Conservation (phyloP, 2,329 filamentous ascomycete species). For the Lasiodiplodia sp. region DNA sequence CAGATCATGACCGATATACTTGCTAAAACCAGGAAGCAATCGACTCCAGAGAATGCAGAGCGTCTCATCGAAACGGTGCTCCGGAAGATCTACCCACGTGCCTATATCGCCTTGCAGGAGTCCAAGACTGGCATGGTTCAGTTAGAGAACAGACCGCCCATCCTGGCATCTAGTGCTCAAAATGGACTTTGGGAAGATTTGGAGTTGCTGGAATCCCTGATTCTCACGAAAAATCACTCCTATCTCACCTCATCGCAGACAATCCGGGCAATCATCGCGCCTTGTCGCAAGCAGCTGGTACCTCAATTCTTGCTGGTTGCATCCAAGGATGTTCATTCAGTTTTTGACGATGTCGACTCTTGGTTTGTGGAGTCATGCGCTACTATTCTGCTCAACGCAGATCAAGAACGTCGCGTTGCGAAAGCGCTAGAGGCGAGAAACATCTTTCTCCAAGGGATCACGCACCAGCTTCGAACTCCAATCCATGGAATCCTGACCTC, state of each 20-base stretch:
- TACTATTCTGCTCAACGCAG: constrained; percentile 46
- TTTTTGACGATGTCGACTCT: constrained; percentile 57
- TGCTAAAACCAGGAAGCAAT: neutral
- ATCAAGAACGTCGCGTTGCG: constrained; percentile 48
- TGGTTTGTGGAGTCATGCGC: constrained; percentile 56
- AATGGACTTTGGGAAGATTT: constrained; percentile 56
- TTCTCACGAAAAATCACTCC: constrained; percentile 47
- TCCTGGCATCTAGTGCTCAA: constrained; percentile 43
- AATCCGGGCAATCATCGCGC: constrained; percentile 49
- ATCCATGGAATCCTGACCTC: constrained; percentile 57
- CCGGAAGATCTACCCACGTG: constrained; percentile 44
- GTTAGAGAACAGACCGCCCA: constrained; percentile 38
- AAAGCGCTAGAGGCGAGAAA: constrained; percentile 56
- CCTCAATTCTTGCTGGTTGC: constrained; percentile 49
- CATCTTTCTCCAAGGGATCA: constrained; percentile 55
- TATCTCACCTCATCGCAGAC: constrained; percentile 38
- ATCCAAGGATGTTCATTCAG: constrained; percentile 50
- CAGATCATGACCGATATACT: constrained; percentile 49
- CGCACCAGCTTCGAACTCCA: constrained; percentile 57
- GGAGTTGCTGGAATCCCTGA: constrained; percentile 49
- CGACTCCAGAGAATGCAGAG: constrained; percentile 37
- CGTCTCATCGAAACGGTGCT: constrained; percentile 42
- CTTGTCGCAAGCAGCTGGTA: constrained; percentile 43
- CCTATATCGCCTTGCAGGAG: constrained; percentile 40
- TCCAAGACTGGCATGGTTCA: constrained; percentile 37